Evolutionary conservation across 805 yeast genomes (phyloP).

Genomic region (Nakazawaea molendinolei): DNA sequence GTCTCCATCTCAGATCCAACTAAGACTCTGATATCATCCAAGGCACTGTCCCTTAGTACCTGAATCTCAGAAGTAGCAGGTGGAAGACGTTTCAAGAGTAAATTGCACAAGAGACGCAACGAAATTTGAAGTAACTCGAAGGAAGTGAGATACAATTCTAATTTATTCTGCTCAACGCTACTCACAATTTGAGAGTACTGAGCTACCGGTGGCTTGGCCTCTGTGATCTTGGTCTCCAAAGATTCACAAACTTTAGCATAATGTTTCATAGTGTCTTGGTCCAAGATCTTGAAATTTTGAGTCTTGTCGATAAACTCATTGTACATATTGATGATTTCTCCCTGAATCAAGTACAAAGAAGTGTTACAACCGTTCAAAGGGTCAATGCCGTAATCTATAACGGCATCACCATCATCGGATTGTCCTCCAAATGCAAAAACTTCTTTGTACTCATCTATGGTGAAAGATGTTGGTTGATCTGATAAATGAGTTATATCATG

Average conservation of each 20-base stretch:
- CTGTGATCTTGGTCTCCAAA: too few species aligned
- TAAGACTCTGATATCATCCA: conserved; percentile 22
- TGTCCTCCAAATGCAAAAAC: conserved; percentile 24
- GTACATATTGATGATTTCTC: conserved; percentile 31
- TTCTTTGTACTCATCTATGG: conserved; percentile 27
- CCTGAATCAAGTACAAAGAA: conserved; percentile 30
- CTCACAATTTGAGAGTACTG: conserved; percentile 3
- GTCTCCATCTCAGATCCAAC: conserved; percentile 24
- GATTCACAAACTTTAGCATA: too few species aligned
- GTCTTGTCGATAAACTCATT: conserved; percentile 20
- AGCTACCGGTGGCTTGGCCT: too few species aligned
- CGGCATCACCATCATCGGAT: conserved; percentile 15
- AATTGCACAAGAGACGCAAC: conserved; percentile 20
- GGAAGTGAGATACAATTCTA: conserved; percentile 26
- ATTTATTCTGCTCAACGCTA: conserved; percentile 14
- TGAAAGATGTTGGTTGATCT: conserved; percentile 29
- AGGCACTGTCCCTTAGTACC: conserved; percentile 15
- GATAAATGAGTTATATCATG: conserved; percentile 35
- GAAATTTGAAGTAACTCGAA: conserved; percentile 29
- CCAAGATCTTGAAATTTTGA: conserved; percentile 2
- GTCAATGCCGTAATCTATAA: conserved; percentile 31
- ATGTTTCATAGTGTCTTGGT: too few species aligned
- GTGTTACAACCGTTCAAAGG: conserved; percentile 39
- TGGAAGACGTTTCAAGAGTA: conserved; percentile 16
- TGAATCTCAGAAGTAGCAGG: conserved; percentile 23